phyloP scores from a whole-genome alignment of 371 early-diverging fungal species.

The Fennellomyces sp. region DNA sequence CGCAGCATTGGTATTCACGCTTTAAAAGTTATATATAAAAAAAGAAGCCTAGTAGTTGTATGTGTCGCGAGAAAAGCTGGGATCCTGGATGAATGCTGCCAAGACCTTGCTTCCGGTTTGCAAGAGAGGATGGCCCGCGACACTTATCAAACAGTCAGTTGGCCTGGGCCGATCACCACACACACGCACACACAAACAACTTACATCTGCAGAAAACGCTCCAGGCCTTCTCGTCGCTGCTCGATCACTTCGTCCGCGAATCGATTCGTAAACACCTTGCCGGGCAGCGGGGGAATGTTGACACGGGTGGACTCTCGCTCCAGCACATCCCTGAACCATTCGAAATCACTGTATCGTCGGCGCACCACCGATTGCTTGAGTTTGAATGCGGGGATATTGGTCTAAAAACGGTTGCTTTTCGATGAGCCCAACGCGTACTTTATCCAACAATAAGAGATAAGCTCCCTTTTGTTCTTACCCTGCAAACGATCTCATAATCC shows the following conservation, averaged over 20 bases:
- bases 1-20: too few species aligned
- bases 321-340: slow-evolving; percentile 95
- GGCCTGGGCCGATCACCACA: too few species aligned
- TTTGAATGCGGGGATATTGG: slow-evolving; percentile 98
- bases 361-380: slow-evolving; percentile 82
- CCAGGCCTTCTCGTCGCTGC: slow-evolving; percentile 87
- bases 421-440: too few species aligned
- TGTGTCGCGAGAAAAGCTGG: slow-evolving; percentile 77
- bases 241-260: slow-evolving; percentile 96
- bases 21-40: too few species aligned
- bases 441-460: neutral
- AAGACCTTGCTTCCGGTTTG: slow-evolving; percentile 97
- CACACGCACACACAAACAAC: too few species aligned
- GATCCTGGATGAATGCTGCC: slow-evolving; percentile 94
- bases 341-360: slow-evolving; percentile 96
- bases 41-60: slow-evolving; percentile 78
- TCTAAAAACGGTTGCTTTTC: slow-evolving; percentile 71
- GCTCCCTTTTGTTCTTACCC: slow-evolving; percentile 56
- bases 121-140: slow-evolving; percentile 95
- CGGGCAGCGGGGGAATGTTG: slow-evolving; percentile 94
- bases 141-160: slow-evolving; percentile 60
- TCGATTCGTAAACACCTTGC: slow-evolving; percentile 96
- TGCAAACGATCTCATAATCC: slow-evolving; percentile 94
- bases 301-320: slow-evolving; percentile 92
- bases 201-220: slow-evolving; percentile 95